These are phyloP conservation scores for Prunus mira DNA, from an alignment of 306 rosid species.

Conservation along the genomic window DNA sequence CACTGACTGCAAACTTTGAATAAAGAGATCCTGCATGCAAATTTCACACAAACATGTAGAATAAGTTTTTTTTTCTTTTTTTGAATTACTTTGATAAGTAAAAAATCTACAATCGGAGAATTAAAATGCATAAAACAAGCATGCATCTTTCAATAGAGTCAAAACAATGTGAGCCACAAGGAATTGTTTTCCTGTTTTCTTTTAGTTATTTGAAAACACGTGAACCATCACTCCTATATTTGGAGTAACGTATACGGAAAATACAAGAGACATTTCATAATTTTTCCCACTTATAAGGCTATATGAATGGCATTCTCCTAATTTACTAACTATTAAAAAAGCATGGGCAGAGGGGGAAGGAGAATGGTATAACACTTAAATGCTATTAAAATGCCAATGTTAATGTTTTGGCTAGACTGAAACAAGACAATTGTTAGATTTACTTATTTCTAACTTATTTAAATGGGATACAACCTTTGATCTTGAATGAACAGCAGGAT, in stretches of 20 bases:
- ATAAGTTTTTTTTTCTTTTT: neutral
- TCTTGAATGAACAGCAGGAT: slow-evolving; percentile 79
- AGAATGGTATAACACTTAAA: no score
- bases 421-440: slow-evolving; percentile 5
- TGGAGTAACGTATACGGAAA: neutral
- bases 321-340: no score
- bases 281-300: neutral
- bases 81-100: neutral
- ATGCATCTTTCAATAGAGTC: neutral
- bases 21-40: slow-evolving; percentile 70
- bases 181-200: neutral
- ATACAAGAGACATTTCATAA: no score
- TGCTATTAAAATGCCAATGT: neutral
- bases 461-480: slow-evolving; percentile 68
- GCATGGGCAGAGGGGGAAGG: no score
- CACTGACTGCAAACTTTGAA: slow-evolving; percentile 71
- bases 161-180: neutral
- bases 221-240: neutral
- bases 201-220: neutral
- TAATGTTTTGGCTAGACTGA: slow-evolving; percentile 11
- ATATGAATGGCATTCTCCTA: neutral
- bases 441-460: slow-evolving; percentile 20
- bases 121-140: neutral
- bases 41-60: slow-evolving; percentile 23
- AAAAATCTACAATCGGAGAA: neutral